Base-by-base conservation (phyloP, 305 asterid genomes). In the Solanum hybrid region DNA sequence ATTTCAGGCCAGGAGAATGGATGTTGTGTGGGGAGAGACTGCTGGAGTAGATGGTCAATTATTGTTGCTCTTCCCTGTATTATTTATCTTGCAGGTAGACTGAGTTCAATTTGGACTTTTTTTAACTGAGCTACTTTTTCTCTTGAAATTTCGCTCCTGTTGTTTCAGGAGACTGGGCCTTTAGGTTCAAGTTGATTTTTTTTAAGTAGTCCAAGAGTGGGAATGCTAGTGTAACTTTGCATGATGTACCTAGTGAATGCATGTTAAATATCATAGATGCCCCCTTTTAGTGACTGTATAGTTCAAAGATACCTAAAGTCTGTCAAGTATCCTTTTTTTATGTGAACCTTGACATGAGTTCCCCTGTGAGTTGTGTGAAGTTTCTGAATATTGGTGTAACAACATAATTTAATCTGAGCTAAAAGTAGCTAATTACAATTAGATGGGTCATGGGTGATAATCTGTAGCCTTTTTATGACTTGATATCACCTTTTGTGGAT, bases 21-120 rank as follows among this genome's bases (percentile, higher is more conserved):
- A 98, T 90, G 98, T 98, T 89, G 99, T 98, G 80, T 98, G 99
- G 99, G 99, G 99, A 89, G 99, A 98, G 93, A 97, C 99, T 91
- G 98, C 99, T 31, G 99, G 99, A 91, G 99, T 97, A 89, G 96
- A 95, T 92, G 99, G 99, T 88, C 99, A 98, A 91, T 89, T 98
- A 89, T 92, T 94, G 93, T 86, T 96, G 91, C 92, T 98, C 76
- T 97, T 95, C 93, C 98, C 97, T 86, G 88, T 98, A 73, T 95
- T 97, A 77, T 96, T 98, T 85, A 38, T 94, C 90, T 93, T 98
- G 93, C 99, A 98, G 99, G 99, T 97, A 91, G 22, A 86, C 10
- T 86, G 77, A 56, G 88, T 85, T 85, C 76, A 22, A 85, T 56
- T 10, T 56, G 76, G 76, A n/a, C 66, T 29, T 56, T 22, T 51